A percentile compares a stretch with the other conserved stretches of the same genome.
Evolutionary conservation across 495 filamentous ascomycete genomes (phyloP).

Genomic region (Hyphodiscus hymeniophilus): DNA sequence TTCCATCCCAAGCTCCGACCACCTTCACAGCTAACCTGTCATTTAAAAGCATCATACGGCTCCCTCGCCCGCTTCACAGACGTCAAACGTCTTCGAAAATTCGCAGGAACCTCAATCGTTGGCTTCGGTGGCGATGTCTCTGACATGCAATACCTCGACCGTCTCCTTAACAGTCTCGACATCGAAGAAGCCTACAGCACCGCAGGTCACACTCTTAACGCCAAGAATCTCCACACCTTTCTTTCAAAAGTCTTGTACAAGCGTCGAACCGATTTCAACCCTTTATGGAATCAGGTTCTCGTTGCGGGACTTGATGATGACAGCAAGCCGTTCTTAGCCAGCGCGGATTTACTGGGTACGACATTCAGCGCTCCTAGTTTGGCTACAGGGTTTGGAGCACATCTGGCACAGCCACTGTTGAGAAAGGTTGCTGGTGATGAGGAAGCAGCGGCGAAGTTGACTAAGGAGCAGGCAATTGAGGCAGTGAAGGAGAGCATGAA

Average conservation of each 20-base stretch:
- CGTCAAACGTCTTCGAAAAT: slow-evolving; percentile 80
- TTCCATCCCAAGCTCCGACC: not conserved
- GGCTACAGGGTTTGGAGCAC: slow-evolving; percentile 88
- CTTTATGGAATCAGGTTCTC: slow-evolving; percentile 91
- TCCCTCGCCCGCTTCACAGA: slow-evolving; percentile 94
- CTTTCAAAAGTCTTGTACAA: slow-evolving; percentile 90
- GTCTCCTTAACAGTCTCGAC: slow-evolving; percentile 74
- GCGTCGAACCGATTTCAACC: slow-evolving; percentile 90
- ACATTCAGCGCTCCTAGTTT: slow-evolving; percentile 80
- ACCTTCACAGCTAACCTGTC: slow-evolving; percentile 9
- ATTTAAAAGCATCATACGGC: slow-evolving; percentile 77
- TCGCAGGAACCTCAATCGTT: slow-evolving; percentile 68
- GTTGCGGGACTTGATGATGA: slow-evolving; percentile 80
- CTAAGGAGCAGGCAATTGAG: slow-evolving; percentile 68
- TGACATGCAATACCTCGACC: slow-evolving; percentile 97
- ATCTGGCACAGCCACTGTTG: slow-evolving; percentile 87
- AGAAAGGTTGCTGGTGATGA: slow-evolving; percentile 77
- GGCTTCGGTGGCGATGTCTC: slow-evolving; percentile 92
- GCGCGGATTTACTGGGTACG: slow-evolving; percentile 86
- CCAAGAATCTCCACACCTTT: slow-evolving; percentile 94
- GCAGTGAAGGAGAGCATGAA: slow-evolving; percentile 91
- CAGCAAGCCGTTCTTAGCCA: slow-evolving; percentile 77
- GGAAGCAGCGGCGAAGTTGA: slow-evolving; percentile 57
- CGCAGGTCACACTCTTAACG: slow-evolving; percentile 51
- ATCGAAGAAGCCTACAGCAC: slow-evolving; percentile 76